A percentile compares a stretch with the other conserved stretches of the same genome.
Evolutionary conservation across 306 rosid genomes (phyloP).

Genomic region (Abrus pulchellus): DNA sequence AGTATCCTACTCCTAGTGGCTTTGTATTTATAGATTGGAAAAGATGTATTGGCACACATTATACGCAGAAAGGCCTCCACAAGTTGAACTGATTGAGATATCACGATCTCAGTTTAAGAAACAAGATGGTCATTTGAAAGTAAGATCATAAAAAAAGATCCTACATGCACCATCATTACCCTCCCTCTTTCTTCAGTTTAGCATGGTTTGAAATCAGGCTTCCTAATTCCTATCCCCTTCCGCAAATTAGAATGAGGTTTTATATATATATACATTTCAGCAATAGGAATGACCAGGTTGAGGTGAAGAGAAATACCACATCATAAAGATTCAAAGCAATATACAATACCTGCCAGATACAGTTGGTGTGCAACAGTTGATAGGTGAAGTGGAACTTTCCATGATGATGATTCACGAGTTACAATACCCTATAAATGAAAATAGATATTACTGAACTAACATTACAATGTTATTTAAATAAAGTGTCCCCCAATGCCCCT

Average conservation of each 20-base stretch:
- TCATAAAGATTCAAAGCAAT: constrained; percentile 46
- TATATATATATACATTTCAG: background rate
- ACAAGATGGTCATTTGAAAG: constrained; percentile 18
- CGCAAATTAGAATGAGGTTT: constrained; percentile 12
- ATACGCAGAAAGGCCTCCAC: constrained; percentile 7
- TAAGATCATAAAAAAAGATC: constrained; percentile 31
- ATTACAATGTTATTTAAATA: constrained; percentile 30
- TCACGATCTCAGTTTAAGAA: constrained; percentile 21
- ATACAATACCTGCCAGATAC: constrained; percentile 76
- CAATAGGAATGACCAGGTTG: constrained; percentile 19
- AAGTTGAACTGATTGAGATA: constrained; percentile 22
- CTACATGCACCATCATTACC: constrained; percentile 28
- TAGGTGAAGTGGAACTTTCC: constrained; percentile 82
- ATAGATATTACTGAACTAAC: constrained; percentile 34
- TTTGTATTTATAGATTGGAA: constrained; percentile 19
- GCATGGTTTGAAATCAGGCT: constrained; percentile 28
- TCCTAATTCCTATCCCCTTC: background rate
- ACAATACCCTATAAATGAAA: constrained; percentile 81
- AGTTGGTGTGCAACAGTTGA: constrained; percentile 85
- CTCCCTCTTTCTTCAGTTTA: constrained; percentile 25
- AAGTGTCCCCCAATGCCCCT: constrained; percentile 8
- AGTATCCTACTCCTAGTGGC: constrained; percentile 29
- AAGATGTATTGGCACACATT: constrained; percentile 8
- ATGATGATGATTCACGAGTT: constrained; percentile 78
- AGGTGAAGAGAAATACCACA: constrained; percentile 33